Percentiles rank a stretch among this genome's conserved stretches.
Evolutionary conservation across 2,329 filamentous ascomycete genomes (phyloP).

Genomic region (Aspergillus carbonarius): DNA sequence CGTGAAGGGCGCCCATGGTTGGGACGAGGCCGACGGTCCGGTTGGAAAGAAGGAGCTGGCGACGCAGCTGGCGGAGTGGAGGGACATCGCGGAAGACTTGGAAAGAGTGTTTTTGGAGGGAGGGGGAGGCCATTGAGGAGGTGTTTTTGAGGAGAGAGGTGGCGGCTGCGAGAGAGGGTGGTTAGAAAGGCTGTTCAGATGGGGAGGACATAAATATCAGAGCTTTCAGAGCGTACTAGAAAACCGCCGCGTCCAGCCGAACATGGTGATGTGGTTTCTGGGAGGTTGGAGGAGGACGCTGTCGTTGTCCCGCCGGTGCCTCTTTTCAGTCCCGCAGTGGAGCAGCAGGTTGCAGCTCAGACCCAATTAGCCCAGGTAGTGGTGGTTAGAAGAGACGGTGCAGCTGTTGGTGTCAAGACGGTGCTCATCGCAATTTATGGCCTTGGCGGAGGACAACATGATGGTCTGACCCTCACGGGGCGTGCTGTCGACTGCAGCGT

Average conservation of each 20-base stretch:
- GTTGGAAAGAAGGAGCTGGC: constrained; percentile 63
- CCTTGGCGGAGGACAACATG: neutral
- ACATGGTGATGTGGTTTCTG: constrained; percentile 26
- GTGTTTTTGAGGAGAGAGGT: constrained; percentile 25
- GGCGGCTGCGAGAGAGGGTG: constrained; percentile 16
- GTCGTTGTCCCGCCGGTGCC: neutral
- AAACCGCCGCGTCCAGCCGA: constrained; percentile 28
- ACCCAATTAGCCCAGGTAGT: neutral
- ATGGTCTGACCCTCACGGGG: neutral
- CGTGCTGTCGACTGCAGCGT: constrained; percentile 26
- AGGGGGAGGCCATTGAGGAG: constrained; percentile 2
- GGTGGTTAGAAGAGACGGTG: neutral
- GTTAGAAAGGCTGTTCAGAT: constrained; percentile 13
- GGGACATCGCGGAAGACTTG: constrained; percentile 72
- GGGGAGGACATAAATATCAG: neutral
- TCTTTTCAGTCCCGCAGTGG: constrained; percentile 13
- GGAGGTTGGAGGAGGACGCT: constrained; percentile 8
- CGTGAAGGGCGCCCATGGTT: constrained; percentile 97
- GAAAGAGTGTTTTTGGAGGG: constrained; percentile 26
- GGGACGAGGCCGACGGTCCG: constrained; percentile 84
- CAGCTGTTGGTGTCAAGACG: neutral
- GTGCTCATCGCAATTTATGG: neutral
- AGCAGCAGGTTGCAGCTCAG: constrained; percentile 8
- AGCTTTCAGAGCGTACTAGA: constrained; percentile 23
- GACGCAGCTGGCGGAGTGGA: constrained; percentile 68